Base-by-base conservation (phyloP, 352 stramenopile genomes). In the Globisporangium spinosum region DNA sequence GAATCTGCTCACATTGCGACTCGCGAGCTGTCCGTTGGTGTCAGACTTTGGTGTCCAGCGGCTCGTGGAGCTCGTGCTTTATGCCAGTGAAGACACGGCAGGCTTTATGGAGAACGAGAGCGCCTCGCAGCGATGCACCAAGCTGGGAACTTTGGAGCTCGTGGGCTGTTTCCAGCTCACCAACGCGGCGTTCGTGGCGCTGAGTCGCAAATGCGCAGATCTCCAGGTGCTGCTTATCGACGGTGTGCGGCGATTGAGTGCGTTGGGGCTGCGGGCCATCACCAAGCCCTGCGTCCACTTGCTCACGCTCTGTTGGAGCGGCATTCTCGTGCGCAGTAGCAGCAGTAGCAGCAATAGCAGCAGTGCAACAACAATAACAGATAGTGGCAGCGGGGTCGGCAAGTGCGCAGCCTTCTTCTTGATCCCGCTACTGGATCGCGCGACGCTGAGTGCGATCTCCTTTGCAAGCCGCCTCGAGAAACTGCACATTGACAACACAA, bases 101-200 rank as follows among this genome's bases (percentile, higher is more conserved):
- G 74, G 77, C 15, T 77, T 70, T 66, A 47, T 75, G 15, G 70
- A 64, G 7, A 56, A 73, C 29, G 73, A 78, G n/a, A 63, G 40
- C 15, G 58, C n/a, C 27, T 59, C 57, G 1, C 34, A 62, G 2
- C 70, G 85, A 0, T 93, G 85, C 73, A 72, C 65, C 7, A 53
- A 74, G 20, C 62, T 93, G n/a, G 59, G 35, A 49, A 75, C 43
- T 15, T 65, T 94, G 13, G 82, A 94, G 15, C 70, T 94, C 47
- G 73, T 80, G 8, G 87, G 85, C 23, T 94, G 87, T 61, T 89
- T 86, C 61, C 82, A 75, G 47, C 62, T 94, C 57, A 93, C 83
- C 5, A 82, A 77, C 62, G 74, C 63, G 43, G 77, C 79, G 1
- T 60, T 91, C 29, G 66, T 58, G 12, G 67, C 71, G 0, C 54